These are phyloP conservation scores for Baorangia bicolor DNA, from an alignment of 768 basidiomycete genomes.

Conservation along the genomic window DNA sequence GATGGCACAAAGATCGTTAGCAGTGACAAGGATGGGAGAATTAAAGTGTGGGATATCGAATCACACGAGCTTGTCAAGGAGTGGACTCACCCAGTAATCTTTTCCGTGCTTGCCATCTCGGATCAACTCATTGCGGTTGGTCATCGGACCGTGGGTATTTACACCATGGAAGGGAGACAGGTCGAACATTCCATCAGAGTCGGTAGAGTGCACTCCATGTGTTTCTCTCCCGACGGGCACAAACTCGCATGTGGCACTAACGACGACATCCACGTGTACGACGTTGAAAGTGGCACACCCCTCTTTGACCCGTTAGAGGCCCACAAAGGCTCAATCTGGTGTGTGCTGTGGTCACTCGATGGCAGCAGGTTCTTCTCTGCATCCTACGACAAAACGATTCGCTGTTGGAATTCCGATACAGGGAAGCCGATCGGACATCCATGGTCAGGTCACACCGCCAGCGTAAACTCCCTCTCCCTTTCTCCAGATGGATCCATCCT, in stretches of 20 bases:
- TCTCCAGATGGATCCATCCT: no score
- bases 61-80: neutral
- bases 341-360: conserved; percentile 9
- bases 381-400: no score
- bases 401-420: no score
- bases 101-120: neutral
- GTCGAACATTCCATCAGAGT: neutral
- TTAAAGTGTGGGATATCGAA: neutral
- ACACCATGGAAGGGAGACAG: neutral
- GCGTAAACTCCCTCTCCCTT: no score
- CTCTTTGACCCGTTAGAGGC: neutral
- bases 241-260: neutral
- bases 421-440: no score
- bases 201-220: no score
- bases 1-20: no score
- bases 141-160: neutral
- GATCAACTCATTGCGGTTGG: neutral
- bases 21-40: no score
- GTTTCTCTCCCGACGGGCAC: neutral
- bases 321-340: neutral
- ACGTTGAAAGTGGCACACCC: neutral
- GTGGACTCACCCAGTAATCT: neutral
- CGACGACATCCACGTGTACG: neutral
- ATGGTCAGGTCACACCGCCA: no score
- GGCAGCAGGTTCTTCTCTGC: neutral